A percentile compares a stretch with the other conserved stretches of the same genome.
Conservation (phyloP, 345 rosid genomes). For the Arabis hirsuta region DNA sequence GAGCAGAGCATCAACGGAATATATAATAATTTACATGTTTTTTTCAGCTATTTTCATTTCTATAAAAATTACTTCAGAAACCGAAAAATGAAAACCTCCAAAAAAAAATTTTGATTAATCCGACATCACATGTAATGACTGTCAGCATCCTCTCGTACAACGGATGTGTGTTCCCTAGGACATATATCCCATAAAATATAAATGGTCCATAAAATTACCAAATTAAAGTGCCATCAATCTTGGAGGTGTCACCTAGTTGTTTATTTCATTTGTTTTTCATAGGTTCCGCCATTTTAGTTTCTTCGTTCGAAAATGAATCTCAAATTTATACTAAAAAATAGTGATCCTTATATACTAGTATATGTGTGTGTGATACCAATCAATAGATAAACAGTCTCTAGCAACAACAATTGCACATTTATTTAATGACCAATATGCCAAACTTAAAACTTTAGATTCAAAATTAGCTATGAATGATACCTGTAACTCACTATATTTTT, state of each 20-base stretch:
- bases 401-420: no score
- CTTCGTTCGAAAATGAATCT: neutral
- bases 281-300: neutral
- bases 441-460: no score
- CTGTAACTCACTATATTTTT: no score
- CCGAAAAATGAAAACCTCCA: no score
- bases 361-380: no score
- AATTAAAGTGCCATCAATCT: slow-evolving; percentile 25
- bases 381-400: no score
- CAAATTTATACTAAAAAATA: neutral
- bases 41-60: neutral
- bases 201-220: slow-evolving; percentile 2
- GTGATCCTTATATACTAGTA: no score
- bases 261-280: slow-evolving; percentile 15
- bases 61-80: neutral
- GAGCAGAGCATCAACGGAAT: slow-evolving; percentile 23
- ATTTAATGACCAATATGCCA: no score
- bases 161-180: slow-evolving; percentile 43
- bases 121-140: neutral
- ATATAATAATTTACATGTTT: neutral
- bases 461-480: no score
- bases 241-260: slow-evolving; percentile 28
- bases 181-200: slow-evolving; percentile 32
- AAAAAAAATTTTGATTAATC: slow-evolving; percentile 7
- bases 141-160: slow-evolving; percentile 26